Base-by-base conservation (phyloP, 768 basidiomycete species). In the Guyanaporus albipodus region DNA sequence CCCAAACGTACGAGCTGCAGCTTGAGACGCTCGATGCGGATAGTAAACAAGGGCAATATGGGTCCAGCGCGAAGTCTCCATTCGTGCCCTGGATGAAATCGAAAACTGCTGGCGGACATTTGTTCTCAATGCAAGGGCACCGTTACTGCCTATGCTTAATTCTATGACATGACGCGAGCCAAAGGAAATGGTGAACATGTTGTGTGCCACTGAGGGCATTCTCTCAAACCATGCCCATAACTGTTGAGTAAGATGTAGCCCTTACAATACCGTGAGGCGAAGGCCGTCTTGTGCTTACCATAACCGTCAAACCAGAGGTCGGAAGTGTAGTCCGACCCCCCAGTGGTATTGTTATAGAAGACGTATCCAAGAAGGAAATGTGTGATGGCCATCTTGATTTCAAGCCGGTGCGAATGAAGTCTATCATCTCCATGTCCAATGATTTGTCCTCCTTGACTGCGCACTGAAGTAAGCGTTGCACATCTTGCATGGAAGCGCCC, bases 381-480 rank as follows among this genome's bases (percentile, higher is more conserved):
- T 91, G 89, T 46, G 82, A 78, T 1, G 85, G 80, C 90, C 89
- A 91, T 27, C 80, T 75, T 31, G 81, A 80, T 62, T 79, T 84
- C 74, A 87, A 82, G 3, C 79, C 81, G 37, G 76, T 73, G 7
- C 85, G 78, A 43, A 91, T 73, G 22, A 89, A 65, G 35, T 88
- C 87, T 36, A 91, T 61, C 28, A 87, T 73, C 38, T 87, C 85
- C 6, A 67, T 59, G 50, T 89, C 80, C 21, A 89, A 61, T 0
- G 67, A 70, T 12, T 75, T 73, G 43, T 78, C 73, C 2, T 66
- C 69, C 32, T 63, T 73, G 37, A 84, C 70, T 0, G 74, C 73
- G 22, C 69, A 71, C 53, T 83, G 79, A 44, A 92, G 81, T 31
- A 91, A 75, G 10, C 60, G 58, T 36, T 84, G 69, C n/a, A 79